These are phyloP conservation scores for Elaeis guineensis DNA, from an alignment of 176 grass and related monocot species.

Conservation along the genomic window DNA sequence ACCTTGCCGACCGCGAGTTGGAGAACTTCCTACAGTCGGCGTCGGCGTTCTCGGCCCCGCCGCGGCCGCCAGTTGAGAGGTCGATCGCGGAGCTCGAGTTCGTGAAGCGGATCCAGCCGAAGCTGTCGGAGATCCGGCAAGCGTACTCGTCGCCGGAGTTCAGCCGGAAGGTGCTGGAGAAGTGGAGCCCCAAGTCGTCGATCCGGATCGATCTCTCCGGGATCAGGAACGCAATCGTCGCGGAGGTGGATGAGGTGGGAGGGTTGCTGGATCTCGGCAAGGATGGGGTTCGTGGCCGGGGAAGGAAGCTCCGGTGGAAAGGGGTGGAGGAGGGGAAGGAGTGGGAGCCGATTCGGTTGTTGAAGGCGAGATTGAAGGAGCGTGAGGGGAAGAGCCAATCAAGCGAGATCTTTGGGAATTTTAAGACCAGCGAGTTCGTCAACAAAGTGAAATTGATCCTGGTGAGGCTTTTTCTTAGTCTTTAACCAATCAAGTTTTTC, in stretches of 20 bases:
- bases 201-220: conserved; percentile 63
- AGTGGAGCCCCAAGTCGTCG: conserved; percentile 35
- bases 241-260: conserved; percentile 29
- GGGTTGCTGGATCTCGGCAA: background rate
- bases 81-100: conserved; percentile 66
- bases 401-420: conserved; percentile 38
- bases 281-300: background rate
- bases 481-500: background rate
- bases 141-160: conserved; percentile 44
- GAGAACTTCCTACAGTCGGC: conserved; percentile 40
- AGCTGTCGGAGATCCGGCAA: conserved; percentile 60
- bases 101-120: conserved; percentile 61
- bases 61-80: conserved; percentile 16
- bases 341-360: conserved; percentile 56
- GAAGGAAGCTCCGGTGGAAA: conserved; percentile 15
- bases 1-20: conserved; percentile 63
- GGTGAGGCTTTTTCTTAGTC: conserved; percentile 23
- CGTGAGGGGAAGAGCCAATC: conserved; percentile 59
- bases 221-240: conserved; percentile 43
- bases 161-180: conserved; percentile 32
- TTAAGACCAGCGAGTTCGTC: conserved; percentile 43
- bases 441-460: conserved; percentile 65
- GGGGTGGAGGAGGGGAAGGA: conserved; percentile 28
- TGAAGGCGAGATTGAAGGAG: conserved; percentile 62
- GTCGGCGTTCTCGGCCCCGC: conserved; percentile 19